Evolutionary conservation across 2,329 filamentous ascomycete genomes (phyloP).

Genomic region (Cladosporium colombiae): DNA sequence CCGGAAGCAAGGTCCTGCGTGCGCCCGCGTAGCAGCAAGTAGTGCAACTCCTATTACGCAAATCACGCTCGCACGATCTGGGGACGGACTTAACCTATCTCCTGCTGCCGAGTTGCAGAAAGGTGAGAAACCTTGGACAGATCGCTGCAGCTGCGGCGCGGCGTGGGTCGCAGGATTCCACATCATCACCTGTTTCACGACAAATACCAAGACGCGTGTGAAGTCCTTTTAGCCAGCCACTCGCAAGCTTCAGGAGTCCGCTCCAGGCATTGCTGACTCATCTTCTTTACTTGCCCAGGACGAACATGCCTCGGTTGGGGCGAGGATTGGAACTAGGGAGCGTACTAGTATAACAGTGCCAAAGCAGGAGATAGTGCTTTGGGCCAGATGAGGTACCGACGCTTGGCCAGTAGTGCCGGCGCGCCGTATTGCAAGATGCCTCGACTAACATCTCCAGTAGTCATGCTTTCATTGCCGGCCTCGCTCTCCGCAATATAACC

Average conservation of each 20-base stretch:
- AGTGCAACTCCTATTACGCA: constrained; percentile 2
- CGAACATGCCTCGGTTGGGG: background rate
- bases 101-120: background rate
- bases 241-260: background rate
- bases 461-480: background rate
- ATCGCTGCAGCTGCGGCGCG: background rate
- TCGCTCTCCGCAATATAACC: background rate
- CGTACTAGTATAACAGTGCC: background rate
- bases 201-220: background rate
- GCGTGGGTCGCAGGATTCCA: constrained; percentile 3
- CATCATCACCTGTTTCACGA: background rate
- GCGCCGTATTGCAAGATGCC: background rate
- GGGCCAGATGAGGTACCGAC: background rate
- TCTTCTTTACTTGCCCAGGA: background rate
- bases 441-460: background rate
- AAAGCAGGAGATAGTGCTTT: background rate
- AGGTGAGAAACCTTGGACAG: background rate
- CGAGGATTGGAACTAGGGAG: background rate
- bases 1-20: background rate
- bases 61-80: background rate
- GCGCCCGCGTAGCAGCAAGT: background rate
- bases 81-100: constrained; percentile 1
- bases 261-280: background rate
- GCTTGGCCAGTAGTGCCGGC: background rate
- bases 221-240: constrained; percentile 2